Evolutionary conservation across 2,329 filamentous ascomycete genomes (phyloP), one percentile per base, ranked within the genome.

Genomic region (Diaporthe nobilis): DNA sequence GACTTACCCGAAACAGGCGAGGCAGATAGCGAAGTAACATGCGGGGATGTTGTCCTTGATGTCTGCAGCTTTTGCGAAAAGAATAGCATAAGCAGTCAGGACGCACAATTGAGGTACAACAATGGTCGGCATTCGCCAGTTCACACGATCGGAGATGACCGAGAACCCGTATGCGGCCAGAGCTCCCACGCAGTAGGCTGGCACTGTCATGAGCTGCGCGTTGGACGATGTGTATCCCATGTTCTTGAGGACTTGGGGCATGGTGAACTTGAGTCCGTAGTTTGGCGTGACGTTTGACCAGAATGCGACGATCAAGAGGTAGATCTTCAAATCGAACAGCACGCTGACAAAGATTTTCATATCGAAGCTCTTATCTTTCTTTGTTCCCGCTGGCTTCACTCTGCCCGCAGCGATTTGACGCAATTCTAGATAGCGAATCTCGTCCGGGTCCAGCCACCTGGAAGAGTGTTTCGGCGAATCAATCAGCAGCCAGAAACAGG

Each of bases 11-110:
- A 63, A 63, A 4, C 34, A 92, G 0, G 90, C 92, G 0, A 95
- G 85, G 80, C 94, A 94, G 0, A 89, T 90, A 0, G 91, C 92
- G 0, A 92, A 91, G 80, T 95, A 95, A 73, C 91, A 89, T 1
- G 92, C 87, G 1, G 87, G 86, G 0, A 91, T 84, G 1, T 85
- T 83, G 2, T 79, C 28, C 67, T 78, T 28, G 3, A 83, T 82
- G 2, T 86, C 83, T n/a, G 87, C 88, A 1, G 88, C 87, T 1
- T 94, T 84, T 0, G 93, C 85, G 88, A 95, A 92, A 12, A 85
- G 80, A 77, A 83, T 79, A n/a, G 77, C 72, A 80, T 94, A 95
- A 0, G 92, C 93, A 0, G 86, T 82, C 8, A 94, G 90, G 12
- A 91, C 92, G 10, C 94, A 79, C 0, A 92, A 68, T 0, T 91